Evolutionary conservation across 2,329 filamentous ascomycete genomes (phyloP).

Genomic region (Didymella segeticola): DNA sequence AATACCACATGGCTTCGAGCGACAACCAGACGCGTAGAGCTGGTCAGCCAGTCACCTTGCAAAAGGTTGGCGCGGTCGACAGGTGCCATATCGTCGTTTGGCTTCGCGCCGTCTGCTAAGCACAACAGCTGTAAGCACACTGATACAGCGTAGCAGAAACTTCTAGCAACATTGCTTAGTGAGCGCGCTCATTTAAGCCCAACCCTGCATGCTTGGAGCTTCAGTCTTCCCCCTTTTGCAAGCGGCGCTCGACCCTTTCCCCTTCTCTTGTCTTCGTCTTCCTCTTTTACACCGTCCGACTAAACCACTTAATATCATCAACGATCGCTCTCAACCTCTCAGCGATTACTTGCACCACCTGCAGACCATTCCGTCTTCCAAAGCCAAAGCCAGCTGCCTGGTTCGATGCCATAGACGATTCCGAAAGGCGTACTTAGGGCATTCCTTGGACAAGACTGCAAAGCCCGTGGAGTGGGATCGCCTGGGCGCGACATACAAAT

Average conservation of each 20-base stretch:
- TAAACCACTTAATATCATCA: background rate
- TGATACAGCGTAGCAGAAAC: background rate
- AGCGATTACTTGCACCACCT: background rate
- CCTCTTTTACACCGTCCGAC: background rate
- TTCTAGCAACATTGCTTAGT: background rate
- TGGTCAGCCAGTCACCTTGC: background rate
- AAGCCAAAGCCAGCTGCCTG: constrained; percentile 21
- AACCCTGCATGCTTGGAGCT: background rate
- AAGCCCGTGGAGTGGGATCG: background rate
- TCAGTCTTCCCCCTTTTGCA: background rate
- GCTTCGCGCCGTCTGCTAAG: background rate
- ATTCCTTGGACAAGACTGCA: constrained; percentile 1
- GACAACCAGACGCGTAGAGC: background rate
- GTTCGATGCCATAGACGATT: constrained; percentile 17
- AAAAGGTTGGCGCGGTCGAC: background rate
- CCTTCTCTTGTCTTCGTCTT: background rate
- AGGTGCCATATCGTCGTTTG: background rate
- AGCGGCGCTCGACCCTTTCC: too few relatives aligned
- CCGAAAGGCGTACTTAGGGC: constrained; percentile 18
- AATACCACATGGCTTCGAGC: background rate
- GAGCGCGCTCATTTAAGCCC: background rate
- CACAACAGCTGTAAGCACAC: background rate
- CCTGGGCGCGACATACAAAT: constrained; percentile 8
- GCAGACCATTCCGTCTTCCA: constrained; percentile 17
- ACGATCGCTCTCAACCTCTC: background rate